A percentile compares a stretch with the other conserved stretches of the same genome.
Conservation (phyloP, 2,329 filamentous ascomycete genomes). For the Nemania bipapillata region DNA sequence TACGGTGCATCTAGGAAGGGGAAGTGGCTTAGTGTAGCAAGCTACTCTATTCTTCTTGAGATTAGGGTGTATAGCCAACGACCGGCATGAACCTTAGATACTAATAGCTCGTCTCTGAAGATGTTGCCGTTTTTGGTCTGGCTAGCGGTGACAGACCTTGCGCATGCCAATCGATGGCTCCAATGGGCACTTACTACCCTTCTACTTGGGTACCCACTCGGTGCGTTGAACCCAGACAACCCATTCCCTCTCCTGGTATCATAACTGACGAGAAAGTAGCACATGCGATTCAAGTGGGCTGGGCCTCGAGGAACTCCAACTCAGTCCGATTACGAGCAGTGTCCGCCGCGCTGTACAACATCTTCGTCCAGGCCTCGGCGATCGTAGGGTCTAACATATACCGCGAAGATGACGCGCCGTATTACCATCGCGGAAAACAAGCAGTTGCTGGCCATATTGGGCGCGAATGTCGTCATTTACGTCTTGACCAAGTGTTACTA, state of each 20-base stretch:
- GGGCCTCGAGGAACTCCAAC: conserved; percentile 65
- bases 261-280: conserved; percentile 23
- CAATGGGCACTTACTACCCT: conserved; percentile 57
- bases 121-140: conserved; percentile 67
- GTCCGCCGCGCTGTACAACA: conserved; percentile 67
- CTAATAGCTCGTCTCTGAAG: conserved; percentile 43
- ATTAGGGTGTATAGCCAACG: background rate
- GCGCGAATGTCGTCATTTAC: conserved; percentile 63
- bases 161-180: conserved; percentile 55
- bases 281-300: conserved; percentile 44
- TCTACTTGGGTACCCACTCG: conserved; percentile 56
- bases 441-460: conserved; percentile 61
- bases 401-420: conserved; percentile 62
- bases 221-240: conserved; percentile 44
- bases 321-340: conserved; percentile 68
- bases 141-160: conserved; percentile 57
- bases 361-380: conserved; percentile 52
- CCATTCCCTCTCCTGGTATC: background rate
- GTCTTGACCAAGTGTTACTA: conserved; percentile 64
- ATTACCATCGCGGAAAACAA: conserved; percentile 67
- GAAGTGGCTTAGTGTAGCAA: background rate
- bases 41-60: background rate
- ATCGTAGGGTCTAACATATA: conserved; percentile 59
- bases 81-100: background rate
- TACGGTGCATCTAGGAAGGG: background rate